Conservation (phyloP, 2,329 filamentous ascomycete species). For the Colletotrichum sp. region DNA sequence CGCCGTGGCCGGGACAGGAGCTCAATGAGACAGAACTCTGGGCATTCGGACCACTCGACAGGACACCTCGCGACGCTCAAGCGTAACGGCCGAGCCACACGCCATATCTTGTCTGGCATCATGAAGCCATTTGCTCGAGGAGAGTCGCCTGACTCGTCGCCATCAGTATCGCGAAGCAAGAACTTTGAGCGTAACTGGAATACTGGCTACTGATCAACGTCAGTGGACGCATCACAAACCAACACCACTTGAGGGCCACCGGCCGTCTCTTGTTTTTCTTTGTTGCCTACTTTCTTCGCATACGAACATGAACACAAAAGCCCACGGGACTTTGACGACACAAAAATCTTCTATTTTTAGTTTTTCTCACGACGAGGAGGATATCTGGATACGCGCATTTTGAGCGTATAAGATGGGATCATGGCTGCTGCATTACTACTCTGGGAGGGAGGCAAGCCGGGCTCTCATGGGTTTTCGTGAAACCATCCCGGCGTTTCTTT, state of each 20-base stretch:
- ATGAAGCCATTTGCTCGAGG: conserved; percentile 47
- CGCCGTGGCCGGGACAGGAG: conserved; percentile 18
- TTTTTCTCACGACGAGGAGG: conserved; percentile 9
- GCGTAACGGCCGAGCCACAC: conserved; percentile 37
- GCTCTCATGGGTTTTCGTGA: background rate
- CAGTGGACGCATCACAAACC: background rate
- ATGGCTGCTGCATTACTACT: conserved; percentile 1
- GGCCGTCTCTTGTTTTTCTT: background rate
- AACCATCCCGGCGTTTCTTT: conserved; percentile 5
- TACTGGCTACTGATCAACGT: background rate
- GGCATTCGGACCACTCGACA: conserved; percentile 24
- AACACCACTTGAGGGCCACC: background rate
- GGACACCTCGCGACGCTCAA: conserved; percentile 31
- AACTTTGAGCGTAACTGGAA: conserved; percentile 17
- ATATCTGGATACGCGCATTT: conserved; percentile 7
- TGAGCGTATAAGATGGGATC: conserved; percentile 2
- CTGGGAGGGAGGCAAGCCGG: background rate
- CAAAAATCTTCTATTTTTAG: background rate
- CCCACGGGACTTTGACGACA: background rate
- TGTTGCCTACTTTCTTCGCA: background rate
- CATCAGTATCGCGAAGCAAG: conserved; percentile 12
- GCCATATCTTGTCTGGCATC: conserved; percentile 48
- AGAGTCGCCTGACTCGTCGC: conserved; percentile 42
- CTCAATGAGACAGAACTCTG: conserved; percentile 21
- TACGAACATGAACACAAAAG: conserved; percentile 3